These are phyloP conservation scores for Aspergillus sp. DNA, from an alignment of 2,329 filamentous ascomycete genomes.

Conservation along the genomic window DNA sequence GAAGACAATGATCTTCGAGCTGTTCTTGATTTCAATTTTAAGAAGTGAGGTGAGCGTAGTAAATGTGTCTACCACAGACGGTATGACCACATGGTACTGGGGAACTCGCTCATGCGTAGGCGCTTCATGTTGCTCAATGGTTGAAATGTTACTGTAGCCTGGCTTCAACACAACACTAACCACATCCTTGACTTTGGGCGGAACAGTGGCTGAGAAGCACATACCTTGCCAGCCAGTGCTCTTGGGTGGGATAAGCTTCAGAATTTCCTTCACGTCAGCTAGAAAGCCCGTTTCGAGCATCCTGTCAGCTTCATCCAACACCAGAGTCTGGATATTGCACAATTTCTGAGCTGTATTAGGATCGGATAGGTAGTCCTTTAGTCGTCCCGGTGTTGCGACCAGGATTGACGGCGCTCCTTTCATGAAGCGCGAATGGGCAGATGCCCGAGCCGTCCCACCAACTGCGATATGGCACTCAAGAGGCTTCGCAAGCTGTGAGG, in stretches of 20 bases:
- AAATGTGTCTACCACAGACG: slow-evolving; percentile 46
- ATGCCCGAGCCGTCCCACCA: slow-evolving; percentile 36
- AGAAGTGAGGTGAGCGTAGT: slow-evolving; percentile 47
- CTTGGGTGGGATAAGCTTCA: slow-evolving; percentile 53
- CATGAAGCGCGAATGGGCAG: slow-evolving; percentile 29
- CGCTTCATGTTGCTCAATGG: slow-evolving; percentile 72
- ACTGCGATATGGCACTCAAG: slow-evolving; percentile 49
- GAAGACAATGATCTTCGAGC: slow-evolving; percentile 88
- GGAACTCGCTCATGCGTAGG: slow-evolving; percentile 65
- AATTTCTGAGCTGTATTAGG: slow-evolving; percentile 46
- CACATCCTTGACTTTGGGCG: slow-evolving; percentile 74
- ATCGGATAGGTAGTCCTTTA: slow-evolving; percentile 49
- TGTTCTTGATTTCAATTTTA: slow-evolving; percentile 40
- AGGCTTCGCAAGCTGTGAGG: slow-evolving; percentile 36
- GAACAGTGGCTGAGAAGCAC: slow-evolving; percentile 89
- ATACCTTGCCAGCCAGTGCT: slow-evolving; percentile 53
- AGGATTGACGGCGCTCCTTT: slow-evolving; percentile 37
- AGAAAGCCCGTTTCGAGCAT: slow-evolving; percentile 45
- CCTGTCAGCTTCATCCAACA: slow-evolving; percentile 45
- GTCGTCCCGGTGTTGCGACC: slow-evolving; percentile 50
- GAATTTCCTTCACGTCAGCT: slow-evolving; percentile 52
- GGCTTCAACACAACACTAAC: slow-evolving; percentile 61
- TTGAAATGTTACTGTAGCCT: slow-evolving; percentile 84
- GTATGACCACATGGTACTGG: slow-evolving; percentile 49
- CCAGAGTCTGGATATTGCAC: slow-evolving; percentile 48